Percentiles rank a stretch among this genome's conserved stretches.
These are phyloP conservation scores for Podila epicladia DNA, from an alignment of 192 early-diverging fungal genomes.

Conservation along the genomic window DNA sequence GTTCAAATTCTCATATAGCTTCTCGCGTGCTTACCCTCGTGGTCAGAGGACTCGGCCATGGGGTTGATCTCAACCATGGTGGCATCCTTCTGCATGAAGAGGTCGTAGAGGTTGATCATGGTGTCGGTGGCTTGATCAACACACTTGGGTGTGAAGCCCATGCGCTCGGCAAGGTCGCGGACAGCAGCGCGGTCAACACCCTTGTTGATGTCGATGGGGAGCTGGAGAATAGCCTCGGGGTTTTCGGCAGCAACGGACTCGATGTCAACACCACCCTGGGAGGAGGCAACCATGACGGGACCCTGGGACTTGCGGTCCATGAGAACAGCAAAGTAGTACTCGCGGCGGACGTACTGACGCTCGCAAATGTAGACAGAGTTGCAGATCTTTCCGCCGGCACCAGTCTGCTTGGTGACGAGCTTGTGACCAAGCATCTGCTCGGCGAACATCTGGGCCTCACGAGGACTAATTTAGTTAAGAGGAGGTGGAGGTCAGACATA, in stretches of 20 bases:
- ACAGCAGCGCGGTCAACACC: slow-evolving; percentile 84
- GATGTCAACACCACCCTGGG: slow-evolving; percentile 99
- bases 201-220: slow-evolving; percentile 89
- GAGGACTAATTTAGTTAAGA: slow-evolving; percentile 65
- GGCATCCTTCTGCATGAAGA: slow-evolving; percentile 97
- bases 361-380: slow-evolving; percentile 95
- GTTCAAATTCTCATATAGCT: not conserved
- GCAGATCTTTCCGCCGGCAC: slow-evolving; percentile 93
- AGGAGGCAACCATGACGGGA: slow-evolving; percentile 95
- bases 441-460: slow-evolving; percentile 88
- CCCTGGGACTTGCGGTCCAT: slow-evolving; percentile 96
- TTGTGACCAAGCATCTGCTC: slow-evolving; percentile 97
- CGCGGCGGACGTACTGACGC: slow-evolving; percentile 94
- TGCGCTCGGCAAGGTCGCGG: slow-evolving; percentile 78
- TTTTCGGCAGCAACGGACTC: slow-evolving; percentile 94
- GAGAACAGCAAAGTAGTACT: slow-evolving; percentile 99
- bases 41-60: slow-evolving; percentile 88
- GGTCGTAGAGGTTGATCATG: slow-evolving; percentile 92
- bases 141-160: slow-evolving; percentile 89
- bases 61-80: slow-evolving; percentile 99
- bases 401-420: slow-evolving; percentile 99
- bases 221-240: slow-evolving; percentile 95
- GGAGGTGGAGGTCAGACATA: not conserved
- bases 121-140: slow-evolving; percentile 89
- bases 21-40: slow-evolving; percentile 68